phyloP scores from a whole-genome alignment of 2,329 filamentous ascomycete species.

The Cercospora sp. region DNA sequence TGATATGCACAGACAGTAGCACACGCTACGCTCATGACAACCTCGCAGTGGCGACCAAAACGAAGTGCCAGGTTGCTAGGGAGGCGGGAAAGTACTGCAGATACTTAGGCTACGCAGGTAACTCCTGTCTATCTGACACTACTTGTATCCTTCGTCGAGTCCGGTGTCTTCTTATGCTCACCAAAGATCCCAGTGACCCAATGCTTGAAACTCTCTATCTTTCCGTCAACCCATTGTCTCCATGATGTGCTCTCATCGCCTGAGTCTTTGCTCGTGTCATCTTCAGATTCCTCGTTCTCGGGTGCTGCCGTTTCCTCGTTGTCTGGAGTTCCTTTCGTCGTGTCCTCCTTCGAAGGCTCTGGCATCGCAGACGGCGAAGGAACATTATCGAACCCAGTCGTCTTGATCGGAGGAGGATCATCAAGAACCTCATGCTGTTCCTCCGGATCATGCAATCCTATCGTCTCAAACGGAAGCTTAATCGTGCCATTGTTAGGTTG shows the following conservation, averaged over 20 bases:
- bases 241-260: constrained; percentile 24
- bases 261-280: neutral
- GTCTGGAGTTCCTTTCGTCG: too few relatives aligned
- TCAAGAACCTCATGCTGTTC: constrained; percentile 24
- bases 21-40: neutral
- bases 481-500: constrained; percentile 86
- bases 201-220: constrained; percentile 36
- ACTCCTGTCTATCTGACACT: neutral
- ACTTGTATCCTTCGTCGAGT: neutral
- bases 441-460: constrained; percentile 57
- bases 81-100: too few relatives aligned
- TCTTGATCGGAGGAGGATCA: constrained; percentile 22
- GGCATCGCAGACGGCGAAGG: neutral
- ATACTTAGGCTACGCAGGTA: neutral
- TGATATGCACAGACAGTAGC: neutral
- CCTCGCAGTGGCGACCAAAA: neutral
- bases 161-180: constrained; percentile 10
- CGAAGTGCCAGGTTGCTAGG: neutral
- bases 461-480: constrained; percentile 64
- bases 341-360: neutral
- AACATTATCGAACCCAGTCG: neutral
- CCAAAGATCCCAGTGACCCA: constrained; percentile 36
- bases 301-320: neutral
- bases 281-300: neutral
- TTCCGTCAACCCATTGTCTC: constrained; percentile 37